A percentile compares a stretch with the other conserved stretches of the same genome.
Evolutionary conservation across 495 filamentous ascomycete species (phyloP).

Genomic region (Sphaerosporella brunnea): DNA sequence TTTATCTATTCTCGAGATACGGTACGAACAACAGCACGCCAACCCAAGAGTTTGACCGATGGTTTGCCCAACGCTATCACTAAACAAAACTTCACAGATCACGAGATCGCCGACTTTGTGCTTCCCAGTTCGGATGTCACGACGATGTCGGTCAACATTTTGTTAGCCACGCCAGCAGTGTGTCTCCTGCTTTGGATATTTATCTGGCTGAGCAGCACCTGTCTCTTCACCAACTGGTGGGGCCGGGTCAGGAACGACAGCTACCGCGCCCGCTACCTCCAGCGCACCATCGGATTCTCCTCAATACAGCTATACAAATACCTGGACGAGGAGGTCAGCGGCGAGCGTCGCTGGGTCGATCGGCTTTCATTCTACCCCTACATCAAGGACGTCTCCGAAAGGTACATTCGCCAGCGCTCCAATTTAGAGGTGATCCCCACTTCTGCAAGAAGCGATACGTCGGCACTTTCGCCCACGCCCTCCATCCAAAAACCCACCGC

Average conservation of each 20-base stretch:
- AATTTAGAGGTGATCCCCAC: not conserved
- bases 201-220: not conserved
- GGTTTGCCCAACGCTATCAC: too few species aligned
- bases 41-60: too few species aligned
- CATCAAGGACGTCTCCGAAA: constrained; percentile 2
- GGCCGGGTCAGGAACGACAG: not conserved
- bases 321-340: constrained; percentile 6
- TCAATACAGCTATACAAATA: not conserved
- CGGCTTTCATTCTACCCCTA: not conserved
- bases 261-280: not conserved
- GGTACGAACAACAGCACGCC: too few species aligned
- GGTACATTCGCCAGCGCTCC: not conserved
- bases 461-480: not conserved
- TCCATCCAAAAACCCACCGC: not conserved
- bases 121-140: not conserved
- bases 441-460: not conserved
- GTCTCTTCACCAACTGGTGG: not conserved
- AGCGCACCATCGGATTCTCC: not conserved
- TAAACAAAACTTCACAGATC: too few species aligned
- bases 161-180: not conserved
- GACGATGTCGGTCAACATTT: constrained; percentile 1
- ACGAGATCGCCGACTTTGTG: too few species aligned
- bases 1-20: too few species aligned
- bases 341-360: not conserved
- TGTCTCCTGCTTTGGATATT: constrained; percentile 3